Base-by-base conservation (phyloP, 768 basidiomycete species). In the Mycena rosella region DNA sequence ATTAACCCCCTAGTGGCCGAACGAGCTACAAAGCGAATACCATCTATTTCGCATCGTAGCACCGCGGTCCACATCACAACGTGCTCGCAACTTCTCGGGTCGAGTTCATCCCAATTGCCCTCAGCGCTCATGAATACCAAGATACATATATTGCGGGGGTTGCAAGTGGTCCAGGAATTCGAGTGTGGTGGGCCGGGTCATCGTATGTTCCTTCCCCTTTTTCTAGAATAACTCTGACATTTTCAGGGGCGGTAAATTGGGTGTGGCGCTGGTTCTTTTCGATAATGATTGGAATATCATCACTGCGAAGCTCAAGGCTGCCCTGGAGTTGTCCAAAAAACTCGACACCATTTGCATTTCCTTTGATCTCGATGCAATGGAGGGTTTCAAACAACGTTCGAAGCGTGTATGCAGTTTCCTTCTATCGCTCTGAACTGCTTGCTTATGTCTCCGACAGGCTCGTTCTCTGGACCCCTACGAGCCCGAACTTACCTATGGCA, bases 321-420 rank as follows among this genome's bases (percentile, higher is more conserved):
- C 22, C 8, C 13, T 62, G 13, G 45, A 44, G 40, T 2, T 42
- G 4, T 36, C 53, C 5, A 45, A 34, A 17, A 45, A 38, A 20
- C 62, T 63, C 32, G 55, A 63, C 53, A 55, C 53, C 9, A 47
- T 63, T 13, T 63, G 14, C 26, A 42, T 56, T 6, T 8, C 55
- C 5, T 63, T 62, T 20, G 60, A 62, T 24, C 60, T 62, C 32
- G 60, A 52, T 10, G 9, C 2, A 2, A 62, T 62, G 61, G 61
- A 63, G 18, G 52, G 52, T 32, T 63, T 54, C 42, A 63, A 63
- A 36, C 30, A 32, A 45, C 52, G 54, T 22, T 7, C 45, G 27
- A 62, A 62, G 26, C 24, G 60, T 2, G 60, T 62, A 29, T 38
- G 51, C 11, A 15, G 27, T n/a, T 22, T 40, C 2, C n/a, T n/a